Evolutionary conservation across 768 basidiomycete genomes (phyloP).

Genomic region (Suillus subaureus): DNA sequence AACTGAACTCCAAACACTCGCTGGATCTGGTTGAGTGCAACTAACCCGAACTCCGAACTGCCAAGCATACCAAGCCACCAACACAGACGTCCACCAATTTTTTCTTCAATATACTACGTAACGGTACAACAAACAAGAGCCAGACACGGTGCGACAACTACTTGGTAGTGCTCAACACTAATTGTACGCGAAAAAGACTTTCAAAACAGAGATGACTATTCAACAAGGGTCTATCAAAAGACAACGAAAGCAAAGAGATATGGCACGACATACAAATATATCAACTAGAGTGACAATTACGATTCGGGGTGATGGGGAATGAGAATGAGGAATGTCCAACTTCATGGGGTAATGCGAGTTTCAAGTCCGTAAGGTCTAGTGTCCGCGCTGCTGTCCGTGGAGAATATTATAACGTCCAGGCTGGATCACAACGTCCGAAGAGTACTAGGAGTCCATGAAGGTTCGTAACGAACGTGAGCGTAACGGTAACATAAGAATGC

Average conservation of each 20-base stretch:
- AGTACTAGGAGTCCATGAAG: slow-evolving; percentile 22
- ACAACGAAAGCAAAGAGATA: slow-evolving; percentile 11
- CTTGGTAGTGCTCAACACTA: slow-evolving; percentile 3
- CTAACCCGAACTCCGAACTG: neutral
- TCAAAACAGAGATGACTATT: slow-evolving; percentile 10
- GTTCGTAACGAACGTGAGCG: slow-evolving; percentile 29
- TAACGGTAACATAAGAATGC: slow-evolving; percentile 8
- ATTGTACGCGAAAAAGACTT: neutral
- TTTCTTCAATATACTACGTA: neutral
- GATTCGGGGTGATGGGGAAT: slow-evolving; percentile 6
- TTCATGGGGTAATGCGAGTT: slow-evolving; percentile 15
- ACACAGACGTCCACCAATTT: neutral
- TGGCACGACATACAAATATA: slow-evolving; percentile 29
- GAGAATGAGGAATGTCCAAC: slow-evolving; percentile 7
- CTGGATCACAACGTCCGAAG: slow-evolving; percentile 16
- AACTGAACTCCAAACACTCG: neutral
- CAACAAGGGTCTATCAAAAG: slow-evolving; percentile 11
- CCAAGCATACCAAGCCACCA: neutral
- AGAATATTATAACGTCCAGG: slow-evolving; percentile 9
- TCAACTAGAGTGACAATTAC: slow-evolving; percentile 32
- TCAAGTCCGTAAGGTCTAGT: slow-evolving; percentile 28
- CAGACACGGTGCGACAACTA: slow-evolving; percentile 12
- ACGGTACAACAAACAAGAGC: slow-evolving; percentile 13
- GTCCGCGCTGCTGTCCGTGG: slow-evolving; percentile 24
- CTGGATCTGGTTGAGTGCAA: neutral